phyloP scores from a whole-genome alignment of 768 basidiomycete species.

The Leccinum fibrillosum region DNA sequence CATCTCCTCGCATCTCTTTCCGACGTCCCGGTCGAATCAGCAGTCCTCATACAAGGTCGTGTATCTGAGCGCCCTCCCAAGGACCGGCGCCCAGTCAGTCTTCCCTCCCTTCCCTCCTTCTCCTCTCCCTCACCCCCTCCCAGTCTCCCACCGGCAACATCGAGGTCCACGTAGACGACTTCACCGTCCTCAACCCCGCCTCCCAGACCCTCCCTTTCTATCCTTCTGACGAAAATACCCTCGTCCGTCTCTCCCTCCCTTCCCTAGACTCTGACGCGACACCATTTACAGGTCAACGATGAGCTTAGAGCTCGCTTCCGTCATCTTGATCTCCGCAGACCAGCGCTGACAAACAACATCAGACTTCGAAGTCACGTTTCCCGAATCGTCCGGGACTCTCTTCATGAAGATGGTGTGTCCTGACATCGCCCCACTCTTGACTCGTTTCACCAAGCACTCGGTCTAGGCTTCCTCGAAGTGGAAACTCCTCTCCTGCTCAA shows the following conservation, averaged over 20 bases:
- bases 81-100: conserved; percentile 62
- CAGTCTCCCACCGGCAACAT: conserved; percentile 70
- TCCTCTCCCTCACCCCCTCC: conserved; percentile 7
- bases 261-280: not conserved
- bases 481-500: conserved; percentile 90
- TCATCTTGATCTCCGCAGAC: conserved; percentile 83
- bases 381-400: conserved; percentile 65
- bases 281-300: conserved; percentile 65
- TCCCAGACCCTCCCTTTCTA: conserved; percentile 72
- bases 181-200: conserved; percentile 80
- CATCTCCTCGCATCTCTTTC: conserved; percentile 45
- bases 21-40: conserved; percentile 70
- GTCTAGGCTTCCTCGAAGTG: conserved; percentile 83
- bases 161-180: conserved; percentile 72
- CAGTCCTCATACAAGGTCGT: conserved; percentile 69
- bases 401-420: conserved; percentile 68
- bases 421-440: conserved; percentile 3
- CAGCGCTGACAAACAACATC: conserved; percentile 71
- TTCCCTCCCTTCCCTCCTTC: not conserved
- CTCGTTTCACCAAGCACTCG: conserved; percentile 4
- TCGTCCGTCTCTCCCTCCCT: conserved; percentile 49
- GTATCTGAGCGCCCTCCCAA: conserved; percentile 62
- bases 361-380: conserved; percentile 81
- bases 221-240: conserved; percentile 70
- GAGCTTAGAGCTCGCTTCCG: conserved; percentile 83